Evolutionary conservation across 2,329 filamentous ascomycete genomes (phyloP), one percentile per base, ranked within the genome.

Genomic region (Botrytis tulipae): DNA sequence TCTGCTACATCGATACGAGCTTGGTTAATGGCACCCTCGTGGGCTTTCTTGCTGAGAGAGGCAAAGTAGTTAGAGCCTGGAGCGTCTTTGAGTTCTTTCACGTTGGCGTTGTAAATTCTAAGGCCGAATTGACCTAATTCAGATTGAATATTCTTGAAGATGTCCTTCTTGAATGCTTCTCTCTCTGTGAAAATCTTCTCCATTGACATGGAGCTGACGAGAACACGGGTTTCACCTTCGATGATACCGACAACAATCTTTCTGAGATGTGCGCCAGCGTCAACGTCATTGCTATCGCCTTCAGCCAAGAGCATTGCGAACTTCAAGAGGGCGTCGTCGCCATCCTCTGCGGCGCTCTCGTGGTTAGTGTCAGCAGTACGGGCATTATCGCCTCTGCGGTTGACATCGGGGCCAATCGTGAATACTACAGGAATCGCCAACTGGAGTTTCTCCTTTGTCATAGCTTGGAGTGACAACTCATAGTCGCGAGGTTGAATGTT

Each of bases 231-330:
- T 82, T 97, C 94, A 75, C 94, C 94, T 82, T 97, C 93, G 78
- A 97, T 96, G 81, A 97, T 94, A 74, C 93, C 93, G 82, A 94
- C 95, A 82, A 97, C 91, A 75, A 97, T 97, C 77, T 92, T 92
- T 79, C 92, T 91, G 25, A 96, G 90, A 83, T 95, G 92, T 71
- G 87, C 76, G 22, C 83, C 81, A 44, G 81, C 77, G 54, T 32
- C 48, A 7, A 35, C 48, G 12, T 80, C 81, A 57, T 80, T 84
- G 77, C 85, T 83, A 3, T 87, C 86, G 4, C 84, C 84, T 74
- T 91, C 91, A 7, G 93, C 92, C 7, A 97, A 85, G 0, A 97
- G 87, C 82, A 93, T 91, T 70, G 93, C 93, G 79, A 95, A 97
- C 83, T 95, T 96, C 83, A 90, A 89, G 67, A 97, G 86, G 2